phyloP scores from a whole-genome alignment of 345 rosid genomes.

The Garcia nutans region DNA sequence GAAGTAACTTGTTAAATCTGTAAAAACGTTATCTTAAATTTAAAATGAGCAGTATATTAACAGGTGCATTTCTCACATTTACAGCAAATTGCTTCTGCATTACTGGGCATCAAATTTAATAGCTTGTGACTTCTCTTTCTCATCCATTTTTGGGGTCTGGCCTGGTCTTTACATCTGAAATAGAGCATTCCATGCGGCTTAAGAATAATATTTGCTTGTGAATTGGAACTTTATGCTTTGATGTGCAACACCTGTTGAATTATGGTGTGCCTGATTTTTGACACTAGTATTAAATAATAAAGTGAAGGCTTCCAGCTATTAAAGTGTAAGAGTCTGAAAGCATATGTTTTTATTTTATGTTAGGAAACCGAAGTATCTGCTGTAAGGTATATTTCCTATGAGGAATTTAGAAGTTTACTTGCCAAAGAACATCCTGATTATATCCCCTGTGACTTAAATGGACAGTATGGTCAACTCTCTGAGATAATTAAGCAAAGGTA shows the following conservation, averaged over 20 bases:
- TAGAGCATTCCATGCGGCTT: neutral
- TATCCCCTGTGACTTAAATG: slow-evolving; percentile 73
- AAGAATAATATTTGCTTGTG: neutral
- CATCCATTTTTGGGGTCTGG: neutral
- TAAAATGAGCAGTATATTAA: neutral
- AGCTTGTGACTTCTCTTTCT: slow-evolving; percentile 1
- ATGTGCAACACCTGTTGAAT: slow-evolving; percentile 10
- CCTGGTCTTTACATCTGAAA: neutral
- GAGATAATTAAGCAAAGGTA: slow-evolving; percentile 69
- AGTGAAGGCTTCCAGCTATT: neutral
- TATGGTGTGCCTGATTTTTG: neutral
- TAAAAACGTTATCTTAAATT: neutral
- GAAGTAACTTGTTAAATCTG: neutral
- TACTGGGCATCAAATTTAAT: neutral
- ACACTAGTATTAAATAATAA: neutral
- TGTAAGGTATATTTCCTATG: slow-evolving; percentile 65
- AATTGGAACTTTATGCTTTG: neutral
- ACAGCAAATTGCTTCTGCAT: neutral
- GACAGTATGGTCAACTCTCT: slow-evolving; percentile 70
- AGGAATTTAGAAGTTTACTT: slow-evolving; percentile 59
- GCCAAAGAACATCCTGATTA: slow-evolving; percentile 70
- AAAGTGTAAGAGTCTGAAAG: slow-evolving; percentile 17
- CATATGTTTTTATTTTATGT: slow-evolving; percentile 18
- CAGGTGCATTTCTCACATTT: neutral
- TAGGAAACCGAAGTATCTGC: slow-evolving; percentile 88